These are phyloP conservation scores for Penicillium goetzii DNA, from an alignment of 495 filamentous ascomycete species.

Conservation along the genomic window DNA sequence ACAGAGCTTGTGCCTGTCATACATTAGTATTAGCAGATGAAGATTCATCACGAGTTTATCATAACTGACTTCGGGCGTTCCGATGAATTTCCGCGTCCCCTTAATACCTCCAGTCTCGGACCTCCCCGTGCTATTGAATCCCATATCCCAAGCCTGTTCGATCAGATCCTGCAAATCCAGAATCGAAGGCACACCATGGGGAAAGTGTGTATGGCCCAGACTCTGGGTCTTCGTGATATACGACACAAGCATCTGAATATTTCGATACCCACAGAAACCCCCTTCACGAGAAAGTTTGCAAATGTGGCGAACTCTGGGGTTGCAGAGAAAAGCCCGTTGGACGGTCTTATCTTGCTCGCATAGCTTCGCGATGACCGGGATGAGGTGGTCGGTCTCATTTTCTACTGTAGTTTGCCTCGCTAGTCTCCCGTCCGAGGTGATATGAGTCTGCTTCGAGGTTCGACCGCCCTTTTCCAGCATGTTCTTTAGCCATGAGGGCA, in stretches of 20 bases:
- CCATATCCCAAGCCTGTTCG: conserved; percentile 86
- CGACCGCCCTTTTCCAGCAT: conserved; percentile 68
- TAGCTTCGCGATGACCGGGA: conserved; percentile 72
- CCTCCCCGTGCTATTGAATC: conserved; percentile 74
- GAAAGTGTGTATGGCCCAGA: conserved; percentile 63
- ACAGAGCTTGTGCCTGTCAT: conserved; percentile 76
- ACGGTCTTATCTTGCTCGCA: conserved; percentile 68
- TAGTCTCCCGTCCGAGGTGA: conserved; percentile 54
- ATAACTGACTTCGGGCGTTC: conserved; percentile 78
- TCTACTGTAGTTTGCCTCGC: conserved; percentile 51
- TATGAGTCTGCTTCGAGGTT: conserved; percentile 57
- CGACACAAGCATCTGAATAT: conserved; percentile 91
- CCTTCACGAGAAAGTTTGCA: conserved; percentile 80
- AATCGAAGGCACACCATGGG: conserved; percentile 70
- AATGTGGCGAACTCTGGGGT: conserved; percentile 75
- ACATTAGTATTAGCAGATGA: conserved; percentile 8
- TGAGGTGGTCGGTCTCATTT: conserved; percentile 68
- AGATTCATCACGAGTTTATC: not conserved
- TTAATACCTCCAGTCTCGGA: conserved; percentile 84
- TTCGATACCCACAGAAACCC: conserved; percentile 96
- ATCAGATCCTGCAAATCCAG: conserved; percentile 86
- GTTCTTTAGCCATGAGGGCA: conserved; percentile 79
- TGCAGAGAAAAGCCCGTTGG: conserved; percentile 76
- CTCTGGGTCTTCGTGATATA: conserved; percentile 65
- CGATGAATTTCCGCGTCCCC: conserved; percentile 93